These are phyloP conservation scores for Beauveria rudraprayagi DNA, from an alignment of 2,329 filamentous ascomycete species.

Conservation along the genomic window DNA sequence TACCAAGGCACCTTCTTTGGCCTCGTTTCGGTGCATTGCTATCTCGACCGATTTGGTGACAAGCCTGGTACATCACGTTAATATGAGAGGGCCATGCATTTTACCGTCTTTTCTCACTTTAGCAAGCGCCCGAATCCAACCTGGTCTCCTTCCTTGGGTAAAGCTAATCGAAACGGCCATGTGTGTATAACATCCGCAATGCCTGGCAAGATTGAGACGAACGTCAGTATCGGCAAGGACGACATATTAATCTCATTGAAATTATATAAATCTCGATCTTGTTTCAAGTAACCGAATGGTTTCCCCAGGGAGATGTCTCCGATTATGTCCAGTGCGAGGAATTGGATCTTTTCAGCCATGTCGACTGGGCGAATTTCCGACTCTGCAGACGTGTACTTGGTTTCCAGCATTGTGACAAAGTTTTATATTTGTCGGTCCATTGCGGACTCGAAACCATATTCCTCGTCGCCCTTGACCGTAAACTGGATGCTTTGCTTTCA, in stretches of 20 bases:
- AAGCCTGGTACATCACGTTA: conserved; percentile 14
- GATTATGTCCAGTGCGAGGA: conserved; percentile 47
- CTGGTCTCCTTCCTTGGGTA: conserved; percentile 29
- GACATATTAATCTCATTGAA: conserved; percentile 37
- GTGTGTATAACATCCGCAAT: conserved; percentile 26
- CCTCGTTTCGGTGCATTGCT: conserved; percentile 16
- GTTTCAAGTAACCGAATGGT: conserved; percentile 41
- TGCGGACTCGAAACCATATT: conserved; percentile 31
- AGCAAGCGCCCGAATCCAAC: conserved; percentile 32
- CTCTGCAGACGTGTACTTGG: conserved; percentile 36
- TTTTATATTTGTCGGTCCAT: conserved; percentile 30
- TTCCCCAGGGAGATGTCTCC: conserved; percentile 44
- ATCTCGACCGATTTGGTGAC: conserved; percentile 20
- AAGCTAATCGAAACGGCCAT: conserved; percentile 28
- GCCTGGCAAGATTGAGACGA: conserved; percentile 29
- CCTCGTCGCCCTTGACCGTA: conserved; percentile 40
- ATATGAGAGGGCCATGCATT: no score
- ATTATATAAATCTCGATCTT: conserved; percentile 39
- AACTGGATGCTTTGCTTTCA: conserved; percentile 30
- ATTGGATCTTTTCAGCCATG: conserved; percentile 41
- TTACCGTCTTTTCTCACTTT: conserved; percentile 20
- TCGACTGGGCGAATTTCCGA: conserved; percentile 32
- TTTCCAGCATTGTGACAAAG: conserved; percentile 37
- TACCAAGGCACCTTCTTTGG: conserved; percentile 28
- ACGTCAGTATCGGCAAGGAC: conserved; percentile 30